phyloP scores from a whole-genome alignment of 805 yeast species.

The Myxozyma sirexii region DNA sequence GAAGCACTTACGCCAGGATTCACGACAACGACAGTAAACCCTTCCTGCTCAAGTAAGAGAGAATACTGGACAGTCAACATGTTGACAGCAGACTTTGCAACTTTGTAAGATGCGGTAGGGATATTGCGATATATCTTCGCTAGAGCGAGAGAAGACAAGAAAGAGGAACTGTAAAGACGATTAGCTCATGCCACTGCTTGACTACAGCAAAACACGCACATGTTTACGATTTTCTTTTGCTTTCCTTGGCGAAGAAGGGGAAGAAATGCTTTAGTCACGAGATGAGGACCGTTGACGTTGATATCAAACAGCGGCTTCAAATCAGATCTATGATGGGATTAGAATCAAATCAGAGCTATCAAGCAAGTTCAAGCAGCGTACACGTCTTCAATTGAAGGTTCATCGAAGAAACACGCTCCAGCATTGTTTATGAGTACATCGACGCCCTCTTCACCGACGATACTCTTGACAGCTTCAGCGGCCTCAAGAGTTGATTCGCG shows the following conservation, averaged over 20 bases:
- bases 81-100: background rate
- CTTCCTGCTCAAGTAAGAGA: background rate
- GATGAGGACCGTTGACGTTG: background rate
- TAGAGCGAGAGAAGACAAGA: background rate
- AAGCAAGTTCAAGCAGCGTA: too few species aligned
- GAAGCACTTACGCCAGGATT: background rate
- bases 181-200: too few species aligned
- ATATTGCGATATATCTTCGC: background rate
- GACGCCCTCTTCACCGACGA: background rate
- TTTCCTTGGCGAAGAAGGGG: slow-evolving; percentile 2
- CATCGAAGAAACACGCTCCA: background rate
- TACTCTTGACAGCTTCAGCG: background rate
- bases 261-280: background rate
- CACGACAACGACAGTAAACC: background rate
- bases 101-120: background rate
- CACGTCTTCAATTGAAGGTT: background rate
- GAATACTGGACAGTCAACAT: background rate
- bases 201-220: background rate
- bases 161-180: background rate
- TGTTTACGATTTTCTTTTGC: background rate
- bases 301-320: background rate
- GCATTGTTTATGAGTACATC: background rate
- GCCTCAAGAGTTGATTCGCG: background rate
- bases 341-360: too few species aligned
- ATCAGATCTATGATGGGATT: too few species aligned